Evolutionary conservation across 345 rosid genomes (phyloP), one percentile per base, ranked within the genome.

Genomic region (Citrus cavaleriei): DNA sequence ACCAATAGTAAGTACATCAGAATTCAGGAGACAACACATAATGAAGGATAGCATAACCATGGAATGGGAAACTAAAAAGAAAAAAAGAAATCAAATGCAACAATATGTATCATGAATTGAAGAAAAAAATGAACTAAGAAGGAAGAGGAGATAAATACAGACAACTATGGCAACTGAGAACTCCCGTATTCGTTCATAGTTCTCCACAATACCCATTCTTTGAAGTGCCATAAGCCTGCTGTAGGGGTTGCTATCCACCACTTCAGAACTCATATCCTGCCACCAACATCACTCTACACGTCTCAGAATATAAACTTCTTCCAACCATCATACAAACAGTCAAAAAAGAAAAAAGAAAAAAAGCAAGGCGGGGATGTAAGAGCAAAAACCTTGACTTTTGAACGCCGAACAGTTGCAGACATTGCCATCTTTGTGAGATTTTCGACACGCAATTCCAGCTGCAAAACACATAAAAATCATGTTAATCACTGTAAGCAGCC

Each of bases 171-270:
- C 99, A 78, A 96, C 97, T 9, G 98, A 96, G 85, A 91, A 91
- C 32, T 89, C 92, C 77, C 97, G 90, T 27, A 93, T 91, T 76
- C 93, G 90, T 85, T 96, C 98, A 77, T 93, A 93, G 81, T 92
- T 90, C 70, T 93, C 81, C 82, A 96, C 99, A 75, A 93, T 94
- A 40, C 98, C 99, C 98, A 96, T 96, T 77, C 97, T 87, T 81
- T 96, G 99, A 81, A 96, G 99, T 24, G 99, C 99, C 99, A 96
- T 96, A 32, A 93, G 97, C 88, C 99, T 89, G 80, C 99, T 93
- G 76, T 95, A 95, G 68, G 99, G 99, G 85, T 95, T 95, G 83
- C 94, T 92, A 82, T 95, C 98, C 54, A 95, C 95, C 81, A 95
- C 99, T 87, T 92, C 97, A 5, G 97, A 91, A 85, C 99, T 95